These are phyloP conservation scores for Heliamphora pulchella DNA, from an alignment of 179 eudicot genomes.

Conservation along the genomic window DNA sequence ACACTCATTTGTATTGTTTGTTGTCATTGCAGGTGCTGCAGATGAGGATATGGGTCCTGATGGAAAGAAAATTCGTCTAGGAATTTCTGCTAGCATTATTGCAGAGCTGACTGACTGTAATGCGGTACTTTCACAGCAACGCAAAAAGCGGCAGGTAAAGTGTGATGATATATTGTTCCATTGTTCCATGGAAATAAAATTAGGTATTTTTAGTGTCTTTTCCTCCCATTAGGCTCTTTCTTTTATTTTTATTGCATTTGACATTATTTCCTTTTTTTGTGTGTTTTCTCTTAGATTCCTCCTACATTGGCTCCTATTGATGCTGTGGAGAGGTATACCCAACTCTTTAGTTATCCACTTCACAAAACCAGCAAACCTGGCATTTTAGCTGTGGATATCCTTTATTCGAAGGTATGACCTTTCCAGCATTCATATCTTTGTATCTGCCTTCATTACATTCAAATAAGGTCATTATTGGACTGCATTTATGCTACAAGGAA, in stretches of 20 bases:
- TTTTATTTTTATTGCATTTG: no score
- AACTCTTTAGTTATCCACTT: slow-evolving; percentile 76
- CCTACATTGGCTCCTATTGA: slow-evolving; percentile 76
- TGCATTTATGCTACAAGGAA: neutral
- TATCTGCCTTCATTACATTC: neutral
- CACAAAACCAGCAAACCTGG: slow-evolving; percentile 96
- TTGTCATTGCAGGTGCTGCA: slow-evolving; percentile 45
- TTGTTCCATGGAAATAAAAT: neutral
- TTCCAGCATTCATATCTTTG: neutral
- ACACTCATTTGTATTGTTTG: neutral
- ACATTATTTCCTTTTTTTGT: neutral
- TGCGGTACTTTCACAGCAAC: slow-evolving; percentile 76
- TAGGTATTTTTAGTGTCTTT: neutral
- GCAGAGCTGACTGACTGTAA: slow-evolving; percentile 85
- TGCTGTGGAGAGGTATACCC: slow-evolving; percentile 74
- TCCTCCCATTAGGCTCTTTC: neutral
- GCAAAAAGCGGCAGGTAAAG: slow-evolving; percentile 81
- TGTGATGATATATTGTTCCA: neutral
- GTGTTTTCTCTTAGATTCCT: slow-evolving; percentile 49
- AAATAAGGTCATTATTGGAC: neutral
- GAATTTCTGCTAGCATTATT: slow-evolving; percentile 67
- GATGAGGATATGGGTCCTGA: slow-evolving; percentile 59
- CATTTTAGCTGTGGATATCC: slow-evolving; percentile 71
- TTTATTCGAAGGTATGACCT: slow-evolving; percentile 58
- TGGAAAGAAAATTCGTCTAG: slow-evolving; percentile 62